Evolutionary conservation across 2,329 filamentous ascomycete genomes (phyloP), one percentile per base, ranked within the genome.

Genomic region (Paecilomyces sp.): DNA sequence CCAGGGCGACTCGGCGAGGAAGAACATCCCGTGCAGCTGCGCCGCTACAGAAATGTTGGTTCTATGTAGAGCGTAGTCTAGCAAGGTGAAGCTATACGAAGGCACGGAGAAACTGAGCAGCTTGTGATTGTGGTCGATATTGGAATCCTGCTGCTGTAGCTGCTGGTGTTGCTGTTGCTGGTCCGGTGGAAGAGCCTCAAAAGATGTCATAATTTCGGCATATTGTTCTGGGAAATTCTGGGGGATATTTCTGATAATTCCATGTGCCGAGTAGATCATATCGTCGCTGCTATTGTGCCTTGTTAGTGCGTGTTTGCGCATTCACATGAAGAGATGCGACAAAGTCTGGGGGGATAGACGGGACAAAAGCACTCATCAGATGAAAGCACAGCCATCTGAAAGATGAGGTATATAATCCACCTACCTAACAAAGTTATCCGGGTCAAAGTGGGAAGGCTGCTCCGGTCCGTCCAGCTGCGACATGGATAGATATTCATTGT

Each of bases 91-190:
- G 58, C 83, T 85, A 67, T 86, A 79, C 33, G 82, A 78, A 0
- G 87, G 84, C 11, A 85, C 78, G 0, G 86, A 88, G 75, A 92
- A 92, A 67, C 88, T 85, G n/a, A 92, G 82, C 25, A 92, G 81
- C 73, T 92, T 84, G 72, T 87, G 83, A 71, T 87, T 85, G 66
- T 83, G 83, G 61, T 87, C 84, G 68, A 87, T 85, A 41, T 82
- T 85, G 30, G 83, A 79, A 62, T 81, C 81, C 62, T 83, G 80
- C 50, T 79, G 74, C 63, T 78, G 77, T 57, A 81, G 81, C 62
- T 83, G 80, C 50, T 79, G 74, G 63, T 78, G 77, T 57, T 81
- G 81, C 61, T 83, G 80, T 50, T 79, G 74, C 63, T 78, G 77
- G 56, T 84, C 80, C 57, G 74, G 74, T 13, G 74, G 72, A 22